These are phyloP conservation scores for Aureobasidium sp. DNA, from an alignment of 2,329 filamentous ascomycete species.

Conservation along the genomic window DNA sequence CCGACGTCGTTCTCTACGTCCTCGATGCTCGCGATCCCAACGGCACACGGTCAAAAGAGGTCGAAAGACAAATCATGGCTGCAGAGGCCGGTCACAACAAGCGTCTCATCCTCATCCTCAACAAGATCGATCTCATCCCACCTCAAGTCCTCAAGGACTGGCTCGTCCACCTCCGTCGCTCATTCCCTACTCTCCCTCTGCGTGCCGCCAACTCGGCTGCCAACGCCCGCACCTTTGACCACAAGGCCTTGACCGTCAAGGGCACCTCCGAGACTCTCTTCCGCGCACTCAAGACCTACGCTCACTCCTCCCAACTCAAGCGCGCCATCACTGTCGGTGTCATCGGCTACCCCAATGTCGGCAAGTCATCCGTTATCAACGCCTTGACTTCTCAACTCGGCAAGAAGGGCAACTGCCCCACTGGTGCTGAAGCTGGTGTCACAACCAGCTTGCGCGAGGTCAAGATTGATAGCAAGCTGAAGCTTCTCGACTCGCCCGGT, in stretches of 20 bases:
- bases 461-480: slow-evolving; percentile 91
- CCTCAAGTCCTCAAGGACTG: slow-evolving; percentile 74
- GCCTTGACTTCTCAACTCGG: slow-evolving; percentile 73
- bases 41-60: slow-evolving; percentile 80
- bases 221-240: slow-evolving; percentile 86
- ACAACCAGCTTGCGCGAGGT: slow-evolving; percentile 83
- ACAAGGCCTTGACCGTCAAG: slow-evolving; percentile 80
- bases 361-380: slow-evolving; percentile 95
- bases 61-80: slow-evolving; percentile 88
- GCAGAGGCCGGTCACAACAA: slow-evolving; percentile 68
- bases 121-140: slow-evolving; percentile 92
- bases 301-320: slow-evolving; percentile 76
- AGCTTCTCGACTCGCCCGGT: slow-evolving; percentile 85
- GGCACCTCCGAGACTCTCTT: slow-evolving; percentile 80
- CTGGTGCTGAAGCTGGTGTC: slow-evolving; percentile 85
- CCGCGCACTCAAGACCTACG: slow-evolving; percentile 82
- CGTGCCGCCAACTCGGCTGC: slow-evolving; percentile 74
- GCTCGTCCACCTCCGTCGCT: slow-evolving; percentile 76
- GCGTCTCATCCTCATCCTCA: slow-evolving; percentile 81
- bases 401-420: slow-evolving; percentile 67
- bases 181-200: slow-evolving; percentile 85
- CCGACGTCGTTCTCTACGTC: slow-evolving; percentile 88
- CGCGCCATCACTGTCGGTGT: slow-evolving; percentile 85
- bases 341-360: slow-evolving; percentile 92
- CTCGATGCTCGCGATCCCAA: slow-evolving; percentile 88